phyloP scores from a whole-genome alignment of 352 stramenopile species.

The Phytophthora aleatoria region DNA sequence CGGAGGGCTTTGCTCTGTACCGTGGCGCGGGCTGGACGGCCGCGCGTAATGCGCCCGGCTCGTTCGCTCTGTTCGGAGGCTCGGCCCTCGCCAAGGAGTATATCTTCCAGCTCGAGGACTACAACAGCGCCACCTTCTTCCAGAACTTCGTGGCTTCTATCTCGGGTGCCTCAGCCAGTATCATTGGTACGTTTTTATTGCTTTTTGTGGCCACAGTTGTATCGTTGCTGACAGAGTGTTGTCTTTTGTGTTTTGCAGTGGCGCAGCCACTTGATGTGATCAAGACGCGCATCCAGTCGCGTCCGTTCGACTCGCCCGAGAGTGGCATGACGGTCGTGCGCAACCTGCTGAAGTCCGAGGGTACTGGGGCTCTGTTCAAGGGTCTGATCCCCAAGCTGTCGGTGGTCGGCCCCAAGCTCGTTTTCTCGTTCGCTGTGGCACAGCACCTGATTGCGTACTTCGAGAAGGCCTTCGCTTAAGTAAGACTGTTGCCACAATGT shows the following conservation, averaged over 20 bases:
- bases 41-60: conserved; percentile 93
- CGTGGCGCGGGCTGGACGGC: conserved; percentile 91
- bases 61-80: conserved; percentile 95
- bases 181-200: conserved; percentile 62
- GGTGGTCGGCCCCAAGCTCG: conserved; percentile 95
- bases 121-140: conserved; percentile 90
- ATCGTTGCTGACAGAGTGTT: conserved; percentile 12
- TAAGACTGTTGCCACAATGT: neutral
- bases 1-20: conserved; percentile 92
- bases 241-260: conserved; percentile 46
- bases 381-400: conserved; percentile 94
- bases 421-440: conserved; percentile 96
- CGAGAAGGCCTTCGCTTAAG: conserved; percentile 76
- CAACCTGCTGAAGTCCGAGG: conserved; percentile 94
- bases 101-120: conserved; percentile 91
- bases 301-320: conserved; percentile 94
- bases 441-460: conserved; percentile 96
- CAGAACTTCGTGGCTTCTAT: conserved; percentile 92
- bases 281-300: conserved; percentile 95
- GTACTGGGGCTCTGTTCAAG: conserved; percentile 93
- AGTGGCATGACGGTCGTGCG: conserved; percentile 90
- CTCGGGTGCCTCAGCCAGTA: conserved; percentile 76
- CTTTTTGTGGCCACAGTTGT: neutral
- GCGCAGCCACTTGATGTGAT: conserved; percentile 94
- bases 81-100: conserved; percentile 90